phyloP scores from a whole-genome alignment of 1,284 basidiomycete genomes.

The Marasmius sp. region DNA sequence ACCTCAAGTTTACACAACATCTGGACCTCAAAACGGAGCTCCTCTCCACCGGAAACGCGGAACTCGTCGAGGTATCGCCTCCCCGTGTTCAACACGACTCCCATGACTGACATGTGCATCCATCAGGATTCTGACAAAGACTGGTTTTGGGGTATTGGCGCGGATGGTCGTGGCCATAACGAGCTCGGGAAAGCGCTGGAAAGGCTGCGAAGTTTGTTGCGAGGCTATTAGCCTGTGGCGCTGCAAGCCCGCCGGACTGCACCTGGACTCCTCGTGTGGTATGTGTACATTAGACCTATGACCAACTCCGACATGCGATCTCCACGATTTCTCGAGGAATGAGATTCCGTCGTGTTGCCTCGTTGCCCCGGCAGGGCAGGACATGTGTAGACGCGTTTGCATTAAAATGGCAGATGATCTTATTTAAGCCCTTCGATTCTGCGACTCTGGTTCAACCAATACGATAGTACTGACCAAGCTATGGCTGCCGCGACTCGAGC shows the following conservation, averaged over 20 bases:
- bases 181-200: slow-evolving; percentile 5
- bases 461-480: background rate
- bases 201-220: background rate
- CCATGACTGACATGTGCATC: background rate
- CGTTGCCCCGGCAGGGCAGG: too few relatives aligned
- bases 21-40: slow-evolving; percentile 50
- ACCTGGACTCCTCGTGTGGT: slow-evolving; percentile 6
- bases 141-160: slow-evolving; percentile 4
- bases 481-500: background rate
- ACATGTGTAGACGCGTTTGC: too few relatives aligned
- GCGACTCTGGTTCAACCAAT: background rate
- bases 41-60: slow-evolving; percentile 57
- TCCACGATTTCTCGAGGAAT: background rate
- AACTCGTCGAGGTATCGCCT: slow-evolving; percentile 56
- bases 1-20: slow-evolving; percentile 67
- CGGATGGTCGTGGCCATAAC: slow-evolving; percentile 8
- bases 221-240: background rate
- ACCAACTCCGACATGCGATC: background rate
- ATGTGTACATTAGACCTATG: background rate
- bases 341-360: too few relatives aligned
- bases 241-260: background rate
- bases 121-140: slow-evolving; percentile 4
- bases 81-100: background rate
- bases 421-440: too few relatives aligned
- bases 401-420: too few relatives aligned